Evolutionary conservation across 768 basidiomycete genomes (phyloP), one percentile per base, ranked within the genome.

Genomic region (Amanita rubescens): DNA sequence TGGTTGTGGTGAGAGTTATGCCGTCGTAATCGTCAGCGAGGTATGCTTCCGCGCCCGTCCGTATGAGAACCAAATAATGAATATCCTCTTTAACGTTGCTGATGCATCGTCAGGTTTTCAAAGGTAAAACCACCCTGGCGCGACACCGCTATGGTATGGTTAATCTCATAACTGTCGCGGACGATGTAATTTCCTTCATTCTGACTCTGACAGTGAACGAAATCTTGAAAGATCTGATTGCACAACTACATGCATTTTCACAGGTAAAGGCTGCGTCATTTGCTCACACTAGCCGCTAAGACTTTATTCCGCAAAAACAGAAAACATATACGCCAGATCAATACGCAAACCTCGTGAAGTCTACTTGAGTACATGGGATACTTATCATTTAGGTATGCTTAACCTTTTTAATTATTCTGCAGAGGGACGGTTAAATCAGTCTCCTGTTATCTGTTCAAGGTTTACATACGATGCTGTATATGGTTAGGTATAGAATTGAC

Each of bases 161-260:
- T 19, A 2, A 24, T 30, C 11, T 30, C 8, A 30, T 8, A 30
- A 24, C 14, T 14, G 12, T 12, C 30, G 44, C 8, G 42, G 45
- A 33, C 47, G 35, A 48, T 15, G 14, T 37, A 12, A 20, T 24
- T 27, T 25, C 20, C 14, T 5, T 19, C 20, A 51, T 46, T 37
- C 52, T 39, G 58, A 53, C 10, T 52, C 44, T 38, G 48, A 20
- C 49, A 92, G 90, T 93, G 54, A 91, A 92, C 60, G 84, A 89
- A 20, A 62, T 84, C 8, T 64, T 93, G 61, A 91, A 87, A 69
- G 70, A 69, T 2, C 74, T 90, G 60, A 90, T 93, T 53, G 73
- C 85, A 0, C 79, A 85, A 53, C 84, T 93, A 78, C 90, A 93
- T 60, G 90, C 90, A 4, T 93, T 93, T 67, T 90, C 90, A 12